Conservation (phyloP, 2,329 filamentous ascomycete genomes). For the Aspergillus sergii region DNA sequence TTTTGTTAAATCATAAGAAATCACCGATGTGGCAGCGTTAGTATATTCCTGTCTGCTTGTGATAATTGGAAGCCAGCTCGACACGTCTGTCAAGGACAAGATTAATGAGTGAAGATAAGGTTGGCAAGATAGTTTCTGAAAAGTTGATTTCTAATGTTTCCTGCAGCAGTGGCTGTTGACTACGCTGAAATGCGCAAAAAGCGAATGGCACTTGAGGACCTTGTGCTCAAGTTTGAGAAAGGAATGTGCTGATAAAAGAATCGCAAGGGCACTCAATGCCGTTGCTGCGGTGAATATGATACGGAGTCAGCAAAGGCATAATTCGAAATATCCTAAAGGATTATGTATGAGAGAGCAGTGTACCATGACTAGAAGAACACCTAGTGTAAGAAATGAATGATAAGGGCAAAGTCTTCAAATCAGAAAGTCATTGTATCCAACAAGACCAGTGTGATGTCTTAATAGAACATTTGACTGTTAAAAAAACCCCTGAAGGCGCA, state of each 20-base stretch:
- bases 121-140: constrained; percentile 1
- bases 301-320: constrained; percentile 12
- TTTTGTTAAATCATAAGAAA: constrained; percentile 8
- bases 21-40: not conserved
- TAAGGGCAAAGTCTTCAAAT: constrained; percentile 16
- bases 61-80: constrained; percentile 14
- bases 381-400: constrained; percentile 23
- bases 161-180: constrained; percentile 3
- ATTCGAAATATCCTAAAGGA: not conserved
- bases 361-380: constrained; percentile 21
- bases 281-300: constrained; percentile 17
- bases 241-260: constrained; percentile 25
- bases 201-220: constrained; percentile 21
- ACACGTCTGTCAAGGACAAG: constrained; percentile 11
- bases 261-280: constrained; percentile 36
- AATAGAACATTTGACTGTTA: constrained; percentile 14
- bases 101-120: constrained; percentile 9
- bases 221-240: constrained; percentile 21
- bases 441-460: constrained; percentile 22
- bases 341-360: constrained; percentile 11
- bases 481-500: constrained; percentile 17
- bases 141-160: constrained; percentile 7
- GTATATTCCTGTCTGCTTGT: not conserved
- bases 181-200: constrained; percentile 6
- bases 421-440: constrained; percentile 30